Evolutionary conservation across 345 rosid genomes (phyloP).

Genomic region (Adansonia digitata): DNA sequence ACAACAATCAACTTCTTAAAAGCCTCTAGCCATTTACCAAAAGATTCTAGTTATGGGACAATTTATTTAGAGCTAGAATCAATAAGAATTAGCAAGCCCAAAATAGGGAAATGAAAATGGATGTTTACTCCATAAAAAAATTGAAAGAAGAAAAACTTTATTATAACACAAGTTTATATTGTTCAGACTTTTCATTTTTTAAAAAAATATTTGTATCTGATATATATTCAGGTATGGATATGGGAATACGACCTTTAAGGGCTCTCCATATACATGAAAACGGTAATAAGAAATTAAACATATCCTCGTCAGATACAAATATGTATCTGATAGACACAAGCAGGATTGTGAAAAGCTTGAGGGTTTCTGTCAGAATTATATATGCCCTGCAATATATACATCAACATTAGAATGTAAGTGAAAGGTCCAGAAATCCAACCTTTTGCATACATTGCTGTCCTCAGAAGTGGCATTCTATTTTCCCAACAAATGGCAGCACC

Average conservation of each 20-base stretch:
- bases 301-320: too few relatives aligned
- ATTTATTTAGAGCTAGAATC: neutral
- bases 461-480: conserved; percentile 86
- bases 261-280: too few relatives aligned
- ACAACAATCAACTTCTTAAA: neutral
- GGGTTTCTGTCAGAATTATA: neutral
- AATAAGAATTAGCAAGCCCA: neutral
- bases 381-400: neutral
- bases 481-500: conserved; percentile 98
- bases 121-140: neutral
- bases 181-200: too few relatives aligned
- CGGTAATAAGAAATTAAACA: too few relatives aligned
- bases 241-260: too few relatives aligned
- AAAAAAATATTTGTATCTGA: too few relatives aligned
- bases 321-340: too few relatives aligned
- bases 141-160: neutral
- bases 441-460: conserved; percentile 92
- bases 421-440: conserved; percentile 36
- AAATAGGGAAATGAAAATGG: neutral
- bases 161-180: too few relatives aligned
- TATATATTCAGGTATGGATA: too few relatives aligned
- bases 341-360: too few relatives aligned
- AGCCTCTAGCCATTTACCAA: neutral
- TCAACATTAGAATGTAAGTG: neutral
- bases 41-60: neutral